Evolutionary conservation across 495 filamentous ascomycete genomes (phyloP).

Genomic region (Talaromyces wortmannii): DNA sequence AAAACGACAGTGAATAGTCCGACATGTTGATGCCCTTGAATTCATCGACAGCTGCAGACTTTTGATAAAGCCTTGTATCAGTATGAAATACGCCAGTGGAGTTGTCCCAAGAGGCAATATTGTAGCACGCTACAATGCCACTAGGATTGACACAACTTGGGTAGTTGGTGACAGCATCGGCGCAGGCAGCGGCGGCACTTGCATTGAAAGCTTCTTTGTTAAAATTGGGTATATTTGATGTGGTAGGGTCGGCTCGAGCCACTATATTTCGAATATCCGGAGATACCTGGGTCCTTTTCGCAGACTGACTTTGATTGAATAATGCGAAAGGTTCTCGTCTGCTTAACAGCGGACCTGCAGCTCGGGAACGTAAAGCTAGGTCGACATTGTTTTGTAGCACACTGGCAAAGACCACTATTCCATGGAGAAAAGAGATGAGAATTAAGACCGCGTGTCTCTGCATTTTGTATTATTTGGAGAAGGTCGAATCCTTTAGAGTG

Average conservation of each 20-base stretch:
- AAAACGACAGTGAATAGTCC: conserved; percentile 51
- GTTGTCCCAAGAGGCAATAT: conserved; percentile 56
- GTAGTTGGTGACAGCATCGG: conserved; percentile 34
- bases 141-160: conserved; percentile 51
- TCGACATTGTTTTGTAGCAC: not conserved
- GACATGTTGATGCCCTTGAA: conserved; percentile 50
- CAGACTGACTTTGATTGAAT: not conserved
- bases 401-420: not conserved
- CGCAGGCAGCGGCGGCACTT: conserved; percentile 45
- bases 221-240: conserved; percentile 1
- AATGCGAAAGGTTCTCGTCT: not conserved
- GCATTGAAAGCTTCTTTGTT: conserved; percentile 20
- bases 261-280: not conserved
- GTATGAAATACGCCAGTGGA: conserved; percentile 60
- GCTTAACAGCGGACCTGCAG: not conserved
- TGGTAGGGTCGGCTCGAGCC: not conserved
- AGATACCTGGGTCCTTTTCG: not conserved
- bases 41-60: conserved; percentile 46
- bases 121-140: conserved; percentile 75
- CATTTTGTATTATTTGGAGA: not conserved
- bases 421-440: not conserved
- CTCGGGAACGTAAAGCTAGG: not conserved
- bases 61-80: conserved; percentile 61
- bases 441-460: not conserved
- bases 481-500: too few species aligned